These are phyloP conservation scores for Phytopythium helicoides DNA, from an alignment of 352 stramenopile genomes.

Conservation along the genomic window DNA sequence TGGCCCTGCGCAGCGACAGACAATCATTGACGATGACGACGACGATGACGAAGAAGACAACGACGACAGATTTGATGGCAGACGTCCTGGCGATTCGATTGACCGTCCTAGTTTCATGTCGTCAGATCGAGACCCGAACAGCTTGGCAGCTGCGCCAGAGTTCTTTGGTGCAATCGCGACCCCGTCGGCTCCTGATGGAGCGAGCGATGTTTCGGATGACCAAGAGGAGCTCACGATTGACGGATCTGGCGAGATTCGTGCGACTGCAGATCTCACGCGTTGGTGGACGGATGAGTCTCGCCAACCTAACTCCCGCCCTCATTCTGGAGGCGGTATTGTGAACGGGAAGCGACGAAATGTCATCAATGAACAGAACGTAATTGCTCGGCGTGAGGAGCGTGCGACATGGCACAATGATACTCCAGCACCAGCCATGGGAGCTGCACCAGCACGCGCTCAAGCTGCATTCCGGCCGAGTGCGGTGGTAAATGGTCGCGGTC, in stretches of 20 bases:
- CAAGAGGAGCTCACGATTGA: slow-evolving; percentile 51
- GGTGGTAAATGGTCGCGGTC: not conserved
- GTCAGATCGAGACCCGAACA: slow-evolving; percentile 26
- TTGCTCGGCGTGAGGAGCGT: not conserved
- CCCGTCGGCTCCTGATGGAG: slow-evolving; percentile 22
- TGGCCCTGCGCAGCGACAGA: slow-evolving; percentile 3
- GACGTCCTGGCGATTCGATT: slow-evolving; percentile 15
- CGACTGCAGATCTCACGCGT: slow-evolving; percentile 40
- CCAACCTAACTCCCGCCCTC: slow-evolving; percentile 9
- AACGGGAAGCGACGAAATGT: slow-evolving; percentile 4
- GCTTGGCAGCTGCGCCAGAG: slow-evolving; percentile 20
- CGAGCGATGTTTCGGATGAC: slow-evolving; percentile 35
- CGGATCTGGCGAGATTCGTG: slow-evolving; percentile 31
- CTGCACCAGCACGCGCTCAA: too few species aligned
- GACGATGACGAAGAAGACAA: too few species aligned
- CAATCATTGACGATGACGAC: slow-evolving; percentile 5
- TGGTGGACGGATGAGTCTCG: slow-evolving; percentile 40
- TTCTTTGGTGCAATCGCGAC: slow-evolving; percentile 21
- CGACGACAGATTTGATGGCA: slow-evolving; percentile 13
- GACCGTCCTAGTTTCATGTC: slow-evolving; percentile 35
- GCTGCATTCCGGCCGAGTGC: not conserved
- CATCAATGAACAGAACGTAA: not conserved
- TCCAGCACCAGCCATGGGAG: too few species aligned
- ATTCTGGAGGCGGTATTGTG: slow-evolving; percentile 6
- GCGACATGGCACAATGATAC: not conserved